Evolutionary conservation across 805 yeast species (phyloP).

Genomic region (Aciculoconidium aculeatum): DNA sequence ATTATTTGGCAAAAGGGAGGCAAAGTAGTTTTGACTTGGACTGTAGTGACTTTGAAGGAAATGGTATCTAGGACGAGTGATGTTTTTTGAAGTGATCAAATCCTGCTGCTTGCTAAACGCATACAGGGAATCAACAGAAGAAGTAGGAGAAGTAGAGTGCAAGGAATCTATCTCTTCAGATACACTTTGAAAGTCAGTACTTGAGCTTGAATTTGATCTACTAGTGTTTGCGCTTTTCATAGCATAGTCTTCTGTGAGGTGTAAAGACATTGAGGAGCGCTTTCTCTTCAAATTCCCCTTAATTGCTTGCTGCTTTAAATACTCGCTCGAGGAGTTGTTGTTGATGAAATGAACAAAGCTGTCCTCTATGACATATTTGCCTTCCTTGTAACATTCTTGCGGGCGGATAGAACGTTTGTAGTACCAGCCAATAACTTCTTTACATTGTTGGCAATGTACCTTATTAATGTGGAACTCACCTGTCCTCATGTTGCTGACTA

Average conservation of each 20-base stretch:
- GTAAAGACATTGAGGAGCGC: constrained; percentile 12
- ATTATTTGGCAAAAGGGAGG: too few species aligned
- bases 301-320: constrained; percentile 27
- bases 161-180: too few species aligned
- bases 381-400: constrained; percentile 37
- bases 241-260: constrained; percentile 6
- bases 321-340: constrained; percentile 29
- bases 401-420: constrained; percentile 32
- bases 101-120: too few species aligned
- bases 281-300: constrained; percentile 17
- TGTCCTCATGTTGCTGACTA: constrained; percentile 34
- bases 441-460: constrained; percentile 36
- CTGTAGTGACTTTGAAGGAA: too few species aligned
- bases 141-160: too few species aligned
- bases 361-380: constrained; percentile 39
- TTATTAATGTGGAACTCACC: constrained; percentile 33
- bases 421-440: constrained; percentile 33
- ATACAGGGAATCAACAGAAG: too few species aligned
- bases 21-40: too few species aligned
- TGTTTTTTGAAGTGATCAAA: too few species aligned
- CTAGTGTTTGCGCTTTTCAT: constrained; percentile 2
- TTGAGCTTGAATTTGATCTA: constrained; percentile 3
- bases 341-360: constrained; percentile 28
- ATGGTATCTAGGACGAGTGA: too few species aligned
- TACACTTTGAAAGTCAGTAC: constrained; percentile 1